Evolutionary conservation across 2,329 filamentous ascomycete species (phyloP), one percentile per base, ranked within the genome.

Genomic region (Leptographium wingfieldii): DNA sequence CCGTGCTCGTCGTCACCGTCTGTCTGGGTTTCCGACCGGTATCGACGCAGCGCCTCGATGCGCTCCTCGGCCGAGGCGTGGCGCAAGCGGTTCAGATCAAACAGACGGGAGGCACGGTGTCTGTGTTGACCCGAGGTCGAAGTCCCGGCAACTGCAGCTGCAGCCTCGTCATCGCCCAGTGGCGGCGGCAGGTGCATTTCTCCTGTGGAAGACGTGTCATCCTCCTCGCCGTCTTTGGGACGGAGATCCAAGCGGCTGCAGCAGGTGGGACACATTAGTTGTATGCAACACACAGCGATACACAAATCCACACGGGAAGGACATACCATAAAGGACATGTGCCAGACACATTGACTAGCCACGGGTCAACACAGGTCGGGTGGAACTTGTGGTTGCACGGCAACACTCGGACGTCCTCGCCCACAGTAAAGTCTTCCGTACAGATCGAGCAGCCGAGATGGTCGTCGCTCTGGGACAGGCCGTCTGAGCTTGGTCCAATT

Each of bases 321-420:
- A 49, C 81, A 75, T 74, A 87, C 84, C 84, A 87, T 61, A 87
- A 69, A 22, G 84, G 84, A 69, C 84, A 87, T 35, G 84, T 87
- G 61, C 85, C 84, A 12, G 84, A 86, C 12, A 88, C 80, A 60
- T 87, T 85, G 62, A 87, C 73, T 52, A 88, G 73, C 85, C 85
- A 88, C 4, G 84, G 85, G 65, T 88, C 85, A 60, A 88, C 79
- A 65, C 85, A 88, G 54, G 76, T 74, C 0, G 85, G 84, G 66
- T 88, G 85, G 66, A 83, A 88, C 63, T 85, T 83, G 69, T 88
- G 85, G 60, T 82, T 73, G 68, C 85, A 88, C 43, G 85, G 85
- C 49, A 88, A 71, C 1, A 88, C 82, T 53, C 85, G 78, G 58
- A 88, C 82, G 65, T 87, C 83, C 66, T 87, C 81, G 16, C 85